These are phyloP conservation scores for Xylaria telfairii DNA, from an alignment of 495 filamentous ascomycete species.

Conservation along the genomic window DNA sequence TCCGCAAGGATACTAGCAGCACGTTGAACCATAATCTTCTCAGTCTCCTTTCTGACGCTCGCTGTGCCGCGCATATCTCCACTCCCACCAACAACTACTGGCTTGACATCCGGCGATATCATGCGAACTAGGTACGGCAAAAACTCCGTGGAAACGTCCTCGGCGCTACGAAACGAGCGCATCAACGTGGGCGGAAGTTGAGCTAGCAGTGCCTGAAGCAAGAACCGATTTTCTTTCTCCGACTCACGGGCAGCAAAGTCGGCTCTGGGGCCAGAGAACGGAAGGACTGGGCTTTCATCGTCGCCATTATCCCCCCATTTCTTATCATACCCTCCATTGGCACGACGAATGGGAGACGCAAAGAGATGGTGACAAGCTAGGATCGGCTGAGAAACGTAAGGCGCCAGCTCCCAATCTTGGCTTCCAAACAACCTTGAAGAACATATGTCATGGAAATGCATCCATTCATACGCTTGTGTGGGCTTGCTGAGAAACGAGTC, in stretches of 20 bases:
- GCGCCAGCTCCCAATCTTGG: slow-evolving; percentile 87
- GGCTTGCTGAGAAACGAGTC: slow-evolving; percentile 91
- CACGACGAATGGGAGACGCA: slow-evolving; percentile 63
- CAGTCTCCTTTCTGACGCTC: slow-evolving; percentile 82
- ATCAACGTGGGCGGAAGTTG: slow-evolving; percentile 66
- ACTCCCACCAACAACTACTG: slow-evolving; percentile 82
- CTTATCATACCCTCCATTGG: slow-evolving; percentile 39
- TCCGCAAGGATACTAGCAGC: slow-evolving; percentile 81
- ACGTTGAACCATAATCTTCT: slow-evolving; percentile 77
- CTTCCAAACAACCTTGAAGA: slow-evolving; percentile 72
- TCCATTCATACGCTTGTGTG: slow-evolving; percentile 86
- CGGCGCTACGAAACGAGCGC: slow-evolving; percentile 76
- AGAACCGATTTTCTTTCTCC: slow-evolving; percentile 66
- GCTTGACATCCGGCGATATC: slow-evolving; percentile 86
- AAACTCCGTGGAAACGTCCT: slow-evolving; percentile 78
- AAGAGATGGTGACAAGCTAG: slow-evolving; percentile 94
- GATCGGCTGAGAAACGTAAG: slow-evolving; percentile 83
- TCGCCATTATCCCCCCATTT: slow-evolving; percentile 56
- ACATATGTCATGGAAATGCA: slow-evolving; percentile 88
- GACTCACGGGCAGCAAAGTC: slow-evolving; percentile 80
- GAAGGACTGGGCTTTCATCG: slow-evolving; percentile 63
- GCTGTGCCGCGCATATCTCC: slow-evolving; percentile 70
- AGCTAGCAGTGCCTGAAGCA: slow-evolving; percentile 58
- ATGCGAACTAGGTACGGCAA: slow-evolving; percentile 82
- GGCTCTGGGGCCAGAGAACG: slow-evolving; percentile 81